These are phyloP conservation scores for Colletotrichum paranaense DNA, from an alignment of 2,329 filamentous ascomycete genomes.

Conservation along the genomic window DNA sequence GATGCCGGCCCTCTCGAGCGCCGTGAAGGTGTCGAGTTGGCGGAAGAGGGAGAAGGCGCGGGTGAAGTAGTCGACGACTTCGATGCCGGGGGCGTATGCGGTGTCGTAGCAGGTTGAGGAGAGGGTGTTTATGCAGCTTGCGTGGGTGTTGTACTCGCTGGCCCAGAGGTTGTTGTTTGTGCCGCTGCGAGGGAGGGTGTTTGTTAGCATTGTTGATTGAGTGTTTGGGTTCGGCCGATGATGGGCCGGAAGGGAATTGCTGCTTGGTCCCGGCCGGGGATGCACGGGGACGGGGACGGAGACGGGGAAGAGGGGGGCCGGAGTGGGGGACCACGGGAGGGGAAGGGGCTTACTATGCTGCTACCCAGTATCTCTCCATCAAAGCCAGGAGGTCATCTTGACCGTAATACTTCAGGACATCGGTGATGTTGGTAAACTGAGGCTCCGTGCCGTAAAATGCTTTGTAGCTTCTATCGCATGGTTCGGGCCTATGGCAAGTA, in stretches of 20 bases:
- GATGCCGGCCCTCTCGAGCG: conserved; percentile 51
- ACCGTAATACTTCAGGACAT: conserved; percentile 52
- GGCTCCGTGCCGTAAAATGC: conserved; percentile 56
- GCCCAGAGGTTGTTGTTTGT: conserved; percentile 67
- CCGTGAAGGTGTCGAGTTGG: conserved; percentile 55
- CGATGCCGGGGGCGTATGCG: conserved; percentile 55
- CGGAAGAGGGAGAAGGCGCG: conserved; percentile 55
- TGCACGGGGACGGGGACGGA: not conserved
- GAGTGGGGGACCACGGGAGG: not conserved
- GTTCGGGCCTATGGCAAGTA: conserved; percentile 49
- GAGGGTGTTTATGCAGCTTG: conserved; percentile 78
- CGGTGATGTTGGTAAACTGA: conserved; percentile 54
- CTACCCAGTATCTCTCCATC: conserved; percentile 58
- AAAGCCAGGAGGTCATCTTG: conserved; percentile 50
- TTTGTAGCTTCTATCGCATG: conserved; percentile 56
- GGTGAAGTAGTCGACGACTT: conserved; percentile 58
- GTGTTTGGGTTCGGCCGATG: not conserved
- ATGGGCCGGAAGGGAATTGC: not conserved
- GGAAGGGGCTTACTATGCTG: conserved; percentile 46
- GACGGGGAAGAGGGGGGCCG: conserved; percentile 17
- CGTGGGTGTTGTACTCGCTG: conserved; percentile 79
- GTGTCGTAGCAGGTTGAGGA: conserved; percentile 71
- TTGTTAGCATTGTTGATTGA: not conserved
- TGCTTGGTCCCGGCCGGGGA: not conserved
- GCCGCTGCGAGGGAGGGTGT: conserved; percentile 41